Evolutionary conservation across 495 filamentous ascomycete genomes (phyloP).

Genomic region (Penicillium herquei): DNA sequence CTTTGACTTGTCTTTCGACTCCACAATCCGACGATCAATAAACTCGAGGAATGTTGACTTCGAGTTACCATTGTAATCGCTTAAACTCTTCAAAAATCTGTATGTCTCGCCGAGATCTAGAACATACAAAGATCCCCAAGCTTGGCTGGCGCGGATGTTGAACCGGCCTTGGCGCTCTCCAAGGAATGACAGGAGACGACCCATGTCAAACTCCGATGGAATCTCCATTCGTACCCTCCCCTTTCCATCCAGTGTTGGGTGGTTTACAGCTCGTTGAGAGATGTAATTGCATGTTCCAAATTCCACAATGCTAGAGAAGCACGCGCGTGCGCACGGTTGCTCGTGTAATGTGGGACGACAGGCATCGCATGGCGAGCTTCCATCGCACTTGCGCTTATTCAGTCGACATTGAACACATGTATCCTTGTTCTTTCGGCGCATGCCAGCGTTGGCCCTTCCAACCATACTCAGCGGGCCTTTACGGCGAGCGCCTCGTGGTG

Average conservation of each 20-base stretch:
- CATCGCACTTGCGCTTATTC: slow-evolving; percentile 53
- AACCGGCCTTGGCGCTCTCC: slow-evolving; percentile 43
- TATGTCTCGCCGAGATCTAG: slow-evolving; percentile 45
- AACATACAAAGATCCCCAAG: slow-evolving; percentile 45
- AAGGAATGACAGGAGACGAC: slow-evolving; percentile 42
- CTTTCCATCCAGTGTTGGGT: slow-evolving; percentile 36
- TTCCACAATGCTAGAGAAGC: slow-evolving; percentile 51
- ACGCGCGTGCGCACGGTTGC: slow-evolving; percentile 48
- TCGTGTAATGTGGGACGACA: slow-evolving; percentile 48
- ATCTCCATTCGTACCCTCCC: slow-evolving; percentile 42
- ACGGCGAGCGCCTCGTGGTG: slow-evolving; percentile 45
- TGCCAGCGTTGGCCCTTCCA: slow-evolving; percentile 44
- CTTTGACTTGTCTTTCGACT: slow-evolving; percentile 49
- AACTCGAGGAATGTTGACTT: slow-evolving; percentile 48
- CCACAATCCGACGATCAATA: slow-evolving; percentile 46
- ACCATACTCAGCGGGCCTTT: slow-evolving; percentile 47
- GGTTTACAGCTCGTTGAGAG: slow-evolving; percentile 51
- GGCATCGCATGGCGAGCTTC: slow-evolving; percentile 48
- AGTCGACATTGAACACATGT: slow-evolving; percentile 49
- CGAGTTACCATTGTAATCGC: slow-evolving; percentile 47
- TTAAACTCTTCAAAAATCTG: slow-evolving; percentile 43
- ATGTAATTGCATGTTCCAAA: slow-evolving; percentile 52
- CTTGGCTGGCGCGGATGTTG: slow-evolving; percentile 49
- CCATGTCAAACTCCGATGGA: slow-evolving; percentile 42
- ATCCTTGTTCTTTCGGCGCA: slow-evolving; percentile 49